These are phyloP conservation scores for Persicaria maculosa DNA, from an alignment of 148 eudicot species.

Conservation along the genomic window DNA sequence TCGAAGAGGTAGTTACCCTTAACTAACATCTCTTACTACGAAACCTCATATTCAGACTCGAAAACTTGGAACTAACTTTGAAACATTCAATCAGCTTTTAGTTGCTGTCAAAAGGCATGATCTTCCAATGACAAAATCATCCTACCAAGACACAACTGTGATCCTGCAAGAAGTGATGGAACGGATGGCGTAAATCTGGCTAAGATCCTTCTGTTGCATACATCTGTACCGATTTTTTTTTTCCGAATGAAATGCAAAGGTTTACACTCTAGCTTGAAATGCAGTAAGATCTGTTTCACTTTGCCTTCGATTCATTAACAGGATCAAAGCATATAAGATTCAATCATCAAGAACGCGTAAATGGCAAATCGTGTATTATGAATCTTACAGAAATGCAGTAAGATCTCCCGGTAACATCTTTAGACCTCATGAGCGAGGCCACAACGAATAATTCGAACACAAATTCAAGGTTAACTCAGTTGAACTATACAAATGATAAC, in stretches of 20 bases:
- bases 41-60: not conserved
- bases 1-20: constrained; percentile 49
- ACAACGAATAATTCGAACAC: not conserved
- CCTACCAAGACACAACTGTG: constrained; percentile 48
- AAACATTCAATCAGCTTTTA: constrained; percentile 32
- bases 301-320: not conserved
- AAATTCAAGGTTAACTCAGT: constrained; percentile 2
- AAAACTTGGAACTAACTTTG: not conserved
- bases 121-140: constrained; percentile 35
- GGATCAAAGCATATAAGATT: not conserved
- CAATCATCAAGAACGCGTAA: not conserved
- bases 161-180: constrained; percentile 69
- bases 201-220: not conserved
- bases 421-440: not conserved
- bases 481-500: constrained; percentile 39
- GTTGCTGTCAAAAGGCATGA: constrained; percentile 51
- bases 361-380: not conserved
- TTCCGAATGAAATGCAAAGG: not conserved
- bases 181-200: constrained; percentile 35
- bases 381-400: too few species aligned
- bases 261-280: not conserved
- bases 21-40: not conserved
- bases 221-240: not conserved
- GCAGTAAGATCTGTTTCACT: not conserved
- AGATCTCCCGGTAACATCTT: too few species aligned